Base-by-base conservation (phyloP, 2,329 filamentous ascomycete species). In the Sclerotinia borealis region DNA sequence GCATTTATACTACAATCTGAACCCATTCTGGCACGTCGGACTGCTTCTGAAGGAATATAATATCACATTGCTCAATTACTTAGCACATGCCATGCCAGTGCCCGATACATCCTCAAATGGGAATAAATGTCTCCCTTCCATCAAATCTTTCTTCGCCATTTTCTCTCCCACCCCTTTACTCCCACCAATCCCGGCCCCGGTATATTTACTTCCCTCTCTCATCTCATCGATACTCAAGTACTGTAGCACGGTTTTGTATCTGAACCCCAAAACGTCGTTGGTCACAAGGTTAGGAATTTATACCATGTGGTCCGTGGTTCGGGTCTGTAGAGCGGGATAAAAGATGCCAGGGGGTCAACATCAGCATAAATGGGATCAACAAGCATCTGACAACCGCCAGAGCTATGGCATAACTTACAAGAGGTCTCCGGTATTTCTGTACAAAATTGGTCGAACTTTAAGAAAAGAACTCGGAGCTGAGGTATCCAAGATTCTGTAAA, bases 401-500 rank as follows among this genome's bases (percentile, higher is more conserved):
- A n/a, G n/a, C n/a, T n/a, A n/a, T n/a, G n/a, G n/a, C n/a, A n/a
- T n/a, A n/a, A n/a, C n/a, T n/a, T n/a, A n/a, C n/a, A n/a, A n/a
- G n/a, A n/a, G n/a, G n/a, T n/a, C n/a, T n/a, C n/a, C n/a, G n/a
- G 41, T 22, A 8, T 22, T 45, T 22, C 17, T 11, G 41, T 22
- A 13, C 4, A 45, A n/a, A n/a, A n/a, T 22, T 45, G 6, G 41
- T 22, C 41, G 19, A 22, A 22, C 19, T 45, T 45, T n/a, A 45
- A 45, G 41, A 19, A 45, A 45, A n/a, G n/a, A n/a, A n/a, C n/a
- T n/a, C n/a, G n/a, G n/a, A n/a, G n/a, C n/a, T n/a, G n/a, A n/a
- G n/a, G n/a, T n/a, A 77, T 97, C 93, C 68, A 87, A 82, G 92
- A 60, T 17, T 22, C 51, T 58, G 43, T 15, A 11, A 15, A 27